A percentile compares a stretch with the other conserved stretches of the same genome.
These are phyloP conservation scores for Ogataea pignaliae DNA, from an alignment of 805 yeast species.

Conservation along the genomic window DNA sequence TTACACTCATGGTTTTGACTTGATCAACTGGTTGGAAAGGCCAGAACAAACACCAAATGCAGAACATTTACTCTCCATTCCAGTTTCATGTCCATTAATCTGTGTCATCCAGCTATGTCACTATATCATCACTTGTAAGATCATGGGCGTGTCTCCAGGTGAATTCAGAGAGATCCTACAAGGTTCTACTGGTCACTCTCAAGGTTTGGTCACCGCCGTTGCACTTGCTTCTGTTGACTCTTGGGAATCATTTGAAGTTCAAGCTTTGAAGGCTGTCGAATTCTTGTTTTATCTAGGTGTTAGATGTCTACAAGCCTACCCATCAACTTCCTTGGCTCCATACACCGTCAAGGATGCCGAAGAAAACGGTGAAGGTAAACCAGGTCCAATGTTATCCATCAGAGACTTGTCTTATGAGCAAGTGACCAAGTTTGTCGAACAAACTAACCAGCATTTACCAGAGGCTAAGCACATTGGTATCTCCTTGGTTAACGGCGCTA, in stretches of 20 bases:
- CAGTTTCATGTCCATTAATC: constrained; percentile 95
- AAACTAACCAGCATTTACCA: constrained; percentile 92
- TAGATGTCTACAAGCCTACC: constrained; percentile 84
- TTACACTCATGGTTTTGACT: constrained; percentile 90
- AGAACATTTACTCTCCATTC: constrained; percentile 84
- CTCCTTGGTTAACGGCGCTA: constrained; percentile 91
- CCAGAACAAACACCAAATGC: constrained; percentile 86
- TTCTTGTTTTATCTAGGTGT: constrained; percentile 91
- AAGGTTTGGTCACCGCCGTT: constrained; percentile 88
- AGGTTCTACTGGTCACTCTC: constrained; percentile 87
- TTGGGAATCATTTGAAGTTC: constrained; percentile 77
- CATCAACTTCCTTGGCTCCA: constrained; percentile 92
- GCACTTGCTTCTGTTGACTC: constrained; percentile 79
- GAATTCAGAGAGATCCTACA: constrained; percentile 63
- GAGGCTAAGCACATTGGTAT: constrained; percentile 84
- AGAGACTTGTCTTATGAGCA: constrained; percentile 80
- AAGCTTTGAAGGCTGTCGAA: constrained; percentile 74
- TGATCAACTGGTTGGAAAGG: constrained; percentile 79
- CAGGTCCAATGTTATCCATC: constrained; percentile 95
- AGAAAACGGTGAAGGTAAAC: constrained; percentile 92
- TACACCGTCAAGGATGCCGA: constrained; percentile 86
- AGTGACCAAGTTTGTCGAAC: constrained; percentile 73
- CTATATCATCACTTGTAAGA: constrained; percentile 80
- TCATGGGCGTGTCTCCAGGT: constrained; percentile 86
- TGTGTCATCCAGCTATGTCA: constrained; percentile 94